Base-by-base conservation (phyloP, 73 alveolate species). In the Stentor roeselii region DNA sequence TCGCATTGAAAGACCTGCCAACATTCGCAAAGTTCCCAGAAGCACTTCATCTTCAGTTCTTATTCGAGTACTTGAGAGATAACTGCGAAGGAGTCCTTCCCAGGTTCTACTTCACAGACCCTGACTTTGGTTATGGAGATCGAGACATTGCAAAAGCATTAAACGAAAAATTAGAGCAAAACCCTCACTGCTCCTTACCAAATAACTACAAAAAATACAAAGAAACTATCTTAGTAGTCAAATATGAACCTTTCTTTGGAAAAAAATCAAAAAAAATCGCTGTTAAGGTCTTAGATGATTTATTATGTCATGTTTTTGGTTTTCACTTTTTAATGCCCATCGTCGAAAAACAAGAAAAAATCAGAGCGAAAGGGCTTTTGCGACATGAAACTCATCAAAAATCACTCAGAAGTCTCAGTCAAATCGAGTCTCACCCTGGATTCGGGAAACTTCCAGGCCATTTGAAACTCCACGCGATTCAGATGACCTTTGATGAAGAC, bases 121-220 rank as follows among this genome's bases (percentile, higher is more conserved):
- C 95, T 35, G 94, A 87, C 40, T 77, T 3, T 67, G 83, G 84
- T 37, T 50, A 82, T 75, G 95, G 91, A 15, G 96, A 94, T 60
- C 76, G 67, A 36, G 94, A 92, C 39, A 86, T 94, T 15, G 31
- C 90, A 3, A 87, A 67, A 41, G 89, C 90, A 82, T 78, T 94
- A 21, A 94, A 92, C 85, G 82, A 86, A 59, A 59, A 88, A 75
- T 61, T 94, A 30, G 76, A 74, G 42, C 74, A 60, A 35, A 86
- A 94, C 76, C 96, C 96, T 14, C 82, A 60, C 35, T 83, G 86
- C 59, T 89, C 86, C 3, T 75, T 94, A 35, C 98, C 98, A 34
- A 93, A 92, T 60, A 97, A 96, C 3, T 93, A 76, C 75, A 41
- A 75, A 34, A 89, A 90, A 39, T 90, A 83, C 3, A 77, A 42